These are phyloP conservation scores for Clausena lansium DNA, from an alignment of 345 rosid genomes.

Conservation along the genomic window DNA sequence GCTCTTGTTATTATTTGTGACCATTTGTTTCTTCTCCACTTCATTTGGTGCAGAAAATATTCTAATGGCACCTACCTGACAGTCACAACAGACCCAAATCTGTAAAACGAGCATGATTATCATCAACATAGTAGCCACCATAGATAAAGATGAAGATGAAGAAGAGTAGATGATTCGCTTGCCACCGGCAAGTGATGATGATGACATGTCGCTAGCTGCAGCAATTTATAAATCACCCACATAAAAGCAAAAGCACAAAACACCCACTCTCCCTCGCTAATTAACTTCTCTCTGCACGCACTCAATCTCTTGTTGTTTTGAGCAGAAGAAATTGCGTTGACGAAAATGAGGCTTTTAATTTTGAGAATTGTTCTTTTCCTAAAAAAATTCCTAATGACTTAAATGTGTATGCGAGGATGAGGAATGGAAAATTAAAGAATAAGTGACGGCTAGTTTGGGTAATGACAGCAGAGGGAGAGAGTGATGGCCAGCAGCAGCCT, in stretches of 20 bases:
- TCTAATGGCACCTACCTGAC: slow-evolving; percentile 51
- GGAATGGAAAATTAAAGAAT: background rate
- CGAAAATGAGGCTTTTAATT: too few species aligned
- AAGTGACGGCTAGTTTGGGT: slow-evolving; percentile 23
- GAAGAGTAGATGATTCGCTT: slow-evolving; percentile 23
- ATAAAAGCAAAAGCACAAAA: slow-evolving; percentile 20
- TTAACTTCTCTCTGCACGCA: background rate
- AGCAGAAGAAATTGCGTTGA: background rate
- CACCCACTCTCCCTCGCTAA: background rate
- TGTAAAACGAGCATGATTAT: slow-evolving; percentile 27
- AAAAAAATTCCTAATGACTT: too few species aligned
- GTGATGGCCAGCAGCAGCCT: slow-evolving; percentile 8
- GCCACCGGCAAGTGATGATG: background rate
- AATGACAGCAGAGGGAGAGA: slow-evolving; percentile 8
- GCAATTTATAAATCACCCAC: slow-evolving; percentile 27
- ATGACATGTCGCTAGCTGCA: background rate
- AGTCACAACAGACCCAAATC: slow-evolving; percentile 42
- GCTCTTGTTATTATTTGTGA: slow-evolving; percentile 1
- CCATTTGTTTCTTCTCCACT: background rate
- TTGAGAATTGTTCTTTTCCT: too few species aligned
- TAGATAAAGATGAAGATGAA: slow-evolving; percentile 17
- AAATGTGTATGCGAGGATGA: too few species aligned
- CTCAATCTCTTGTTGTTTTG: background rate
- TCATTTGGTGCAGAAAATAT: slow-evolving; percentile 3
- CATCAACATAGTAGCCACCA: slow-evolving; percentile 21